A percentile compares a stretch with the other conserved stretches of the same genome.
Conservation (phyloP, 257 asterid genomes). For the Thymus quinquecostatus region DNA sequence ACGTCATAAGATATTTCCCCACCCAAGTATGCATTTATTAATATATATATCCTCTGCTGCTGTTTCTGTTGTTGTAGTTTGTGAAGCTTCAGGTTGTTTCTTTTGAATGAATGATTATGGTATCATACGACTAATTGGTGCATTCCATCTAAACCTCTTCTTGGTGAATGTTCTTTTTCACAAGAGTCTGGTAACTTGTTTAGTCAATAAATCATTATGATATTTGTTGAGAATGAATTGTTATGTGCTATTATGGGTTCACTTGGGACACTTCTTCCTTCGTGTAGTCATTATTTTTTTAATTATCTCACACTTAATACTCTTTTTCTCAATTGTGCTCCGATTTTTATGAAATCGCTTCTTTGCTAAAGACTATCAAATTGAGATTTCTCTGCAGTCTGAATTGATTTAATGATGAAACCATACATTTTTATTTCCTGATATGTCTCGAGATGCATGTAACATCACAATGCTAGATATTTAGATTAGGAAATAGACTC, state of each 20-base stretch:
- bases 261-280: conserved; percentile 3
- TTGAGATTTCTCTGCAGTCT: neutral
- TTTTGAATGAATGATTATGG: neutral
- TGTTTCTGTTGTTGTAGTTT: neutral
- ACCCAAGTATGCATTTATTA: conserved; percentile 65
- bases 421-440: neutral
- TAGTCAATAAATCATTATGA: too few species aligned
- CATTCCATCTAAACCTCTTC: neutral
- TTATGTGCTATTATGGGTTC: neutral
- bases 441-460: neutral
- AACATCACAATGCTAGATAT: neutral
- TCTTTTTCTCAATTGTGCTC: neutral
- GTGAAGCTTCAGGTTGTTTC: neutral
- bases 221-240: neutral
- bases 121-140: neutral
- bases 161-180: neutral
- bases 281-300: neutral
- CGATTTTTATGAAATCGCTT: neutral
- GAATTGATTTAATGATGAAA: neutral
- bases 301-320: neutral
- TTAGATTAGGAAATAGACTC: neutral
- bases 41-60: neutral
- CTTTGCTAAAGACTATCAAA: neutral
- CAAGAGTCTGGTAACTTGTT: neutral
- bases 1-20: conserved; percentile 91